Conservation (phyloP, 306 rosid genomes). For the Rosa multiflora region DNA sequence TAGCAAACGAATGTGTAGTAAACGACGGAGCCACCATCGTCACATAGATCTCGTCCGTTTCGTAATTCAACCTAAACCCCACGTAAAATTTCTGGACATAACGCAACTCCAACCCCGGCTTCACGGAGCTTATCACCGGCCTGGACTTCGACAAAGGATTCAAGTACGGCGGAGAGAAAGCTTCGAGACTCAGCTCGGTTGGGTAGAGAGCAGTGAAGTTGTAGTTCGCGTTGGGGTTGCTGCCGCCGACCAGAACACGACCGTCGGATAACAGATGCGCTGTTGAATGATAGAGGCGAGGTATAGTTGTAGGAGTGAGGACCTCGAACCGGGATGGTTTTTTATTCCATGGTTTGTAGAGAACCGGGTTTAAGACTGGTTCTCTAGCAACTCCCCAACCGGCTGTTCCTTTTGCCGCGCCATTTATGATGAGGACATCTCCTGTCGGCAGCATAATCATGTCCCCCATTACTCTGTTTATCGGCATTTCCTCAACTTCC, state of each 20-base stretch:
- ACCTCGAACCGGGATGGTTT: conserved; percentile 19
- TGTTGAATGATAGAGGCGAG: conserved; percentile 34
- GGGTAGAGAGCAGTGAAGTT: conserved; percentile 36
- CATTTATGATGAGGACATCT: conserved; percentile 36
- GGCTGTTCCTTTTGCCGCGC: conserved; percentile 34
- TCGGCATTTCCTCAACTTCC: conserved; percentile 42
- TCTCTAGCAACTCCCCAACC: conserved; percentile 34
- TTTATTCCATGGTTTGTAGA: conserved; percentile 9
- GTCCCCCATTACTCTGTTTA: conserved; percentile 37
- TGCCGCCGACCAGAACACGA: conserved; percentile 36
- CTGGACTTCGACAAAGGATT: conserved; percentile 8
- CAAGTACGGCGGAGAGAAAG: conserved; percentile 30
- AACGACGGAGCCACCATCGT: conserved; percentile 63
- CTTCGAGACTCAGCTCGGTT: conserved; percentile 36
- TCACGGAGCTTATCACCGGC: conserved; percentile 21
- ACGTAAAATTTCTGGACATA: conserved; percentile 16
- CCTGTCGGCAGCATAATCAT: conserved; percentile 42
- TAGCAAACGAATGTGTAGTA: conserved; percentile 65
- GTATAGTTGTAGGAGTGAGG: conserved; percentile 21
- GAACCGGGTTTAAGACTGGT: conserved; percentile 32
- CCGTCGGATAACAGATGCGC: conserved; percentile 37
- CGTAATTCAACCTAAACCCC: not conserved
- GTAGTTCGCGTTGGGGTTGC: conserved; percentile 37
- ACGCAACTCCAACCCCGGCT: conserved; percentile 11
- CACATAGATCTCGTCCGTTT: not conserved